These are phyloP conservation scores for Cytospora mali DNA, from an alignment of 2,329 filamentous ascomycete genomes.

Conservation along the genomic window DNA sequence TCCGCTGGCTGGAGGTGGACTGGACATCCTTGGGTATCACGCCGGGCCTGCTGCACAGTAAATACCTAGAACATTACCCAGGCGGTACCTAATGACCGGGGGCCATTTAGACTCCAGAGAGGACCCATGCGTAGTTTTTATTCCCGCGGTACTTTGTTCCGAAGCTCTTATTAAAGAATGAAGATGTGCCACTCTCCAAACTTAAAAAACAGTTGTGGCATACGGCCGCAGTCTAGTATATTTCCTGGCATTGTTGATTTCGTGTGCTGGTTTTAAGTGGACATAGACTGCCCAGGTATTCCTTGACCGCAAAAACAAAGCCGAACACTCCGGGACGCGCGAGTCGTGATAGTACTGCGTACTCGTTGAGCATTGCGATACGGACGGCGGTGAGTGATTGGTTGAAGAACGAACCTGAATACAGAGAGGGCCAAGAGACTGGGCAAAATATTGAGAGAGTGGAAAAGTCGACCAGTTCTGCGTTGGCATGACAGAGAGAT, in stretches of 20 bases:
- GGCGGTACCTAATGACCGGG: constrained; percentile 3
- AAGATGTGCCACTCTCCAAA: not conserved
- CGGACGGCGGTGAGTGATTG: not conserved
- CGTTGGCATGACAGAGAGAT: constrained; percentile 8
- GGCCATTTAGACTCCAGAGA: not conserved
- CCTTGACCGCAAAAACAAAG: not conserved
- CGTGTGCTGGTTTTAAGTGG: not conserved
- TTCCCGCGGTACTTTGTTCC: constrained; percentile 12
- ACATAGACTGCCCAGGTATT: not conserved
- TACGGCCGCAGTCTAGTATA: not conserved
- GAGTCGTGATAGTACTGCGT: not conserved
- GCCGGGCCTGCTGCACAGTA: not conserved
- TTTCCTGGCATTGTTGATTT: not conserved
- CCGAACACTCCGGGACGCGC: not conserved
- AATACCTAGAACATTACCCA: not conserved
- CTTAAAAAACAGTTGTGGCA: not conserved
- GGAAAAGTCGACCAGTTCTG: not conserved
- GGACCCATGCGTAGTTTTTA: constrained; percentile 17
- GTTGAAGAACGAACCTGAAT: not conserved
- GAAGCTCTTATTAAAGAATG: constrained; percentile 1
- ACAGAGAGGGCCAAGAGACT: not conserved
- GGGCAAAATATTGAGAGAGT: not conserved
- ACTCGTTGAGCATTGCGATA: not conserved
- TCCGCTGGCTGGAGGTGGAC: not conserved
- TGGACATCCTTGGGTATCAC: not conserved